A percentile compares a stretch with the other conserved stretches of the same genome.
Evolutionary conservation across 2,329 filamentous ascomycete genomes (phyloP).

Genomic region (Colletotrichum zoysiae): DNA sequence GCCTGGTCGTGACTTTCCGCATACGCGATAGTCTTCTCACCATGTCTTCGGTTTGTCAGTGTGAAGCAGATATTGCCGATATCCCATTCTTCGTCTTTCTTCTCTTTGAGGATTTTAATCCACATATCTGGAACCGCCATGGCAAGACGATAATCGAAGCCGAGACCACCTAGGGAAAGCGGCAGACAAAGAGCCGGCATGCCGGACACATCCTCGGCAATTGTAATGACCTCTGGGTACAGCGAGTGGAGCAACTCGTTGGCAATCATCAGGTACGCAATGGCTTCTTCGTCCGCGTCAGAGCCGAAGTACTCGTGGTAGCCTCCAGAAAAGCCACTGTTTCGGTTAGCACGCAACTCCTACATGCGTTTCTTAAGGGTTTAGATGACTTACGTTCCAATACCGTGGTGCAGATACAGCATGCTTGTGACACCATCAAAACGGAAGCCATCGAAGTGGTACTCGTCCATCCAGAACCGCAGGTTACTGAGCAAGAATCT

Average conservation of each 20-base stretch:
- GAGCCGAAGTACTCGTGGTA: constrained; percentile 98
- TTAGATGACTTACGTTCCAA: constrained; percentile 82
- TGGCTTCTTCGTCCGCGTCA: constrained; percentile 90
- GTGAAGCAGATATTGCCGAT: constrained; percentile 87
- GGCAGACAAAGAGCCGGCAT: constrained; percentile 97
- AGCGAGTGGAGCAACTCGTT: constrained; percentile 96
- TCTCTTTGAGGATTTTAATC: constrained; percentile 98
- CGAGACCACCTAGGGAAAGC: constrained; percentile 87
- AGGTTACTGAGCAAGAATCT: constrained; percentile 97
- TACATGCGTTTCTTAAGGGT: not conserved
- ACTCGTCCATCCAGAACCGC: constrained; percentile 99
- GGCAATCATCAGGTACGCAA: constrained; percentile 95
- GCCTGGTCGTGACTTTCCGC: constrained; percentile 98
- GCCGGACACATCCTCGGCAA: constrained; percentile 97
- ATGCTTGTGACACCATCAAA: constrained; percentile 99
- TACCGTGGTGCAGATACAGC: constrained; percentile 95
- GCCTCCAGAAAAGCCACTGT: constrained; percentile 92
- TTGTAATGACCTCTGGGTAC: constrained; percentile 88
- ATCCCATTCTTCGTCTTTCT: constrained; percentile 92
- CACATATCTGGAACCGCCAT: constrained; percentile 99
- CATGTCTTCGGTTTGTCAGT: constrained; percentile 90
- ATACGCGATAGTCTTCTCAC: constrained; percentile 98
- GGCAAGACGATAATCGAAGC: constrained; percentile 96
- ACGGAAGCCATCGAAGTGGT: constrained; percentile 94
- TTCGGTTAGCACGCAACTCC: constrained; percentile 44